Percentiles rank a stretch among this genome's conserved stretches.
Conservation (phyloP, 2,329 filamentous ascomycete species). For the Arthrobotrys iridis region DNA sequence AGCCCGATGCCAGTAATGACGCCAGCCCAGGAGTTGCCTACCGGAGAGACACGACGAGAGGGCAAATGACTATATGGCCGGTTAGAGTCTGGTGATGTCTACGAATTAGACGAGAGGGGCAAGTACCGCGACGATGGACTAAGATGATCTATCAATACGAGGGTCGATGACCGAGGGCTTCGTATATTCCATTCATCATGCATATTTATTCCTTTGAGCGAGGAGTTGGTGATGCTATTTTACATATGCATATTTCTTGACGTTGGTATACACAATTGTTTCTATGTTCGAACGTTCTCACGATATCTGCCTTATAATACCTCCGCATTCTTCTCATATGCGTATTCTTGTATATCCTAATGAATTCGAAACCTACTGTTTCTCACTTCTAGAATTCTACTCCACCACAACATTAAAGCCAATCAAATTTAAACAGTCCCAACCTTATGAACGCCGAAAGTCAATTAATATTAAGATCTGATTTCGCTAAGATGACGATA, state of each 20-base stretch:
- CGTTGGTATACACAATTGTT: slow-evolving; percentile 22
- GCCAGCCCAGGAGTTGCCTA: slow-evolving; percentile 21
- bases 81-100: slow-evolving; percentile 28
- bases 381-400: background rate
- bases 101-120: slow-evolving; percentile 32
- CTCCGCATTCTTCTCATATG: background rate
- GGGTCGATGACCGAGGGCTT: background rate
- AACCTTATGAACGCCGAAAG: background rate
- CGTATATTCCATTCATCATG: background rate
- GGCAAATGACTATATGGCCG: slow-evolving; percentile 51
- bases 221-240: slow-evolving; percentile 18
- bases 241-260: slow-evolving; percentile 7
- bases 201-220: slow-evolving; percentile 5
- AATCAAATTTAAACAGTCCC: background rate
- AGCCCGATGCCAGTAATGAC: background rate
- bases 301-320: slow-evolving; percentile 29
- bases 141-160: background rate
- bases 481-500: background rate
- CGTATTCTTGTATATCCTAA: slow-evolving; percentile 36
- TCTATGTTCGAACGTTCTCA: too few species aligned
- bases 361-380: slow-evolving; percentile 2
- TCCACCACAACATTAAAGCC: background rate
- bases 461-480: background rate
- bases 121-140: slow-evolving; percentile 31
- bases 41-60: slow-evolving; percentile 13